Conservation (phyloP, 2,329 filamentous ascomycete genomes). For the Elsinoe australis region DNA sequence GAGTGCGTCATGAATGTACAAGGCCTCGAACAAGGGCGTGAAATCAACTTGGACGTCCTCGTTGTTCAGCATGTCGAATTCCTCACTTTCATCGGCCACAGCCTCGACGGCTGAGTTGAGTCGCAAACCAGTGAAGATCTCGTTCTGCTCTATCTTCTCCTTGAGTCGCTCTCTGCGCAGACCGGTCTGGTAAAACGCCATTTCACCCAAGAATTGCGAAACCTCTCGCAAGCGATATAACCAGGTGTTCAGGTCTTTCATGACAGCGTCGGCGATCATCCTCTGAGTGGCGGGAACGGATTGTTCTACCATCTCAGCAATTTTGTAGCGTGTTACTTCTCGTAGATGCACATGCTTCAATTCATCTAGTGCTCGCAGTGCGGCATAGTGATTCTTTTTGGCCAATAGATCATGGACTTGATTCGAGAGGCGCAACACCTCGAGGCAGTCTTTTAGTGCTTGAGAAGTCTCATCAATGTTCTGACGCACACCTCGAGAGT, state of each 20-base stretch:
- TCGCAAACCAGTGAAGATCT: slow-evolving; percentile 73
- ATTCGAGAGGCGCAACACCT: slow-evolving; percentile 86
- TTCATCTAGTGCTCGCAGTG: slow-evolving; percentile 87
- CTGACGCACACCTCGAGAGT: slow-evolving; percentile 83
- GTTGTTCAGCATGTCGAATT: slow-evolving; percentile 91
- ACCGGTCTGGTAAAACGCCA: slow-evolving; percentile 94
- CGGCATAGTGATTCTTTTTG: slow-evolving; percentile 93
- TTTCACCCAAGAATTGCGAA: slow-evolving; percentile 90
- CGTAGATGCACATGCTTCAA: slow-evolving; percentile 93
- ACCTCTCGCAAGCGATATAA: slow-evolving; percentile 90
- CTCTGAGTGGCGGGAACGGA: slow-evolving; percentile 90
- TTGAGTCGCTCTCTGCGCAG: slow-evolving; percentile 75
- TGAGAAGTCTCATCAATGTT: slow-evolving; percentile 91
- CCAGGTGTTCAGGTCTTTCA: slow-evolving; percentile 96
- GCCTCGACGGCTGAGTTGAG: slow-evolving; percentile 93
- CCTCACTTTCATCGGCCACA: slow-evolving; percentile 88
- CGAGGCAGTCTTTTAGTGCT: slow-evolving; percentile 81
- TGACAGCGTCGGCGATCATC: slow-evolving; percentile 90
- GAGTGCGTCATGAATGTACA: slow-evolving; percentile 93
- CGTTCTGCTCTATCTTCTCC: slow-evolving; percentile 67
- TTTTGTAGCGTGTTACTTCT: slow-evolving; percentile 87
- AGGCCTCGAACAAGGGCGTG: slow-evolving; percentile 82
- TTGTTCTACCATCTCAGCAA: slow-evolving; percentile 91
- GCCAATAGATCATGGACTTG: slow-evolving; percentile 85
- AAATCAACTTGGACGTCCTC: slow-evolving; percentile 94